phyloP scores from a whole-genome alignment of 2,329 filamentous ascomycete species.

The Phaeomoniella chlamydospora region DNA sequence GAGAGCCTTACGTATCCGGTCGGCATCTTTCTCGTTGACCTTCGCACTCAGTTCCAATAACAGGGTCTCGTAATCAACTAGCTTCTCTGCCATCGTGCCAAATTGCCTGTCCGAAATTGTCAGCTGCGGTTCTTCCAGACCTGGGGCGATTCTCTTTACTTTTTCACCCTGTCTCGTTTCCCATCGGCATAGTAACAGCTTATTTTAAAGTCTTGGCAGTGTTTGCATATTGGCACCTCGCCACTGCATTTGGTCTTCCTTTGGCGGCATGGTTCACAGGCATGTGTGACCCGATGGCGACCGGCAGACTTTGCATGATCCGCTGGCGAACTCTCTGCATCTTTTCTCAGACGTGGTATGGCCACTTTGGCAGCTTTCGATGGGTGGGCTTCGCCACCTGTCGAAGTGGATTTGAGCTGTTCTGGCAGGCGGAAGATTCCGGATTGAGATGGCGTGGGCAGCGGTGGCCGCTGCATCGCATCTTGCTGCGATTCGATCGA shows the following conservation, averaged over 20 bases:
- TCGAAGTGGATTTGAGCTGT: conserved; percentile 7
- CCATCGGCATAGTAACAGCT: conserved; percentile 26
- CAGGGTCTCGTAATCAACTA: conserved; percentile 24
- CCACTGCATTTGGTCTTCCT: conserved; percentile 30
- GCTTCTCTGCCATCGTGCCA: conserved; percentile 20
- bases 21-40: conserved; percentile 18
- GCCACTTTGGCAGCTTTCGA: conserved; percentile 12
- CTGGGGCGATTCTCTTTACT: conserved; percentile 13
- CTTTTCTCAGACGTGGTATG: conserved; percentile 16
- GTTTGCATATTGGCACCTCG: conserved; percentile 22
- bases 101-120: conserved; percentile 19
- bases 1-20: conserved; percentile 19
- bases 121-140: conserved; percentile 1
- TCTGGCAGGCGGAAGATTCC: neutral
- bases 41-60: conserved; percentile 19
- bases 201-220: conserved; percentile 22
- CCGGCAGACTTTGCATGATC: conserved; percentile 6
- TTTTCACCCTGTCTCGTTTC: conserved; percentile 26
- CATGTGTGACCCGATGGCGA: conserved; percentile 15
- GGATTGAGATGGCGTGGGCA: neutral
- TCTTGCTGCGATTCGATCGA: neutral
- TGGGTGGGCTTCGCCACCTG: conserved; percentile 3
- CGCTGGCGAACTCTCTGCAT: conserved; percentile 6
- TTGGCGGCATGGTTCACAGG: conserved; percentile 25
- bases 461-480: neutral